A percentile compares a stretch with the other conserved stretches of the same genome.
These are phyloP conservation scores for Hymenoscyphus repandus DNA, from an alignment of 2,329 filamentous ascomycete species.

Conservation along the genomic window DNA sequence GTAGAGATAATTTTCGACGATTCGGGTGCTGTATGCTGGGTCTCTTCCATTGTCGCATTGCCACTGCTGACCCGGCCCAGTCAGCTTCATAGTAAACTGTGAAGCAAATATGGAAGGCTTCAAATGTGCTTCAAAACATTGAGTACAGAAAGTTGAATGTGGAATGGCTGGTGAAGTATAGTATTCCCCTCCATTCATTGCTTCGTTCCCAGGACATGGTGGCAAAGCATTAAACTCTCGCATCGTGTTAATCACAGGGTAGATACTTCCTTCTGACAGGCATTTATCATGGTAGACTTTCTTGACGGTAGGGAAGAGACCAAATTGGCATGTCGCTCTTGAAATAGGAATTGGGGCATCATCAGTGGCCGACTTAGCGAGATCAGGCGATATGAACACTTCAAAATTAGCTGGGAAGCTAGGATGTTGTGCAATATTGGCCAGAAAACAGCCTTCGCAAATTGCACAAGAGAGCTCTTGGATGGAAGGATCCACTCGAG, in stretches of 20 bases:
- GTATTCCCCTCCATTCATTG: slow-evolving; percentile 2
- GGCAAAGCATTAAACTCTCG: not conserved
- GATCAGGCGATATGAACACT: slow-evolving; percentile 2
- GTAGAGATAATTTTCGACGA: not conserved
- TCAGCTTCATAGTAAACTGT: slow-evolving; percentile 4
- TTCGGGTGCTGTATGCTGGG: not conserved
- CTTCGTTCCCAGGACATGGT: slow-evolving; percentile 3
- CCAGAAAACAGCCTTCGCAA: slow-evolving; percentile 2
- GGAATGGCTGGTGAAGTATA: slow-evolving; percentile 3
- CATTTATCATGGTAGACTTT: not conserved
- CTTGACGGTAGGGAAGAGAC: not conserved
- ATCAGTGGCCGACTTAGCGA: not conserved
- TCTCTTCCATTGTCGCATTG: slow-evolving; percentile 1
- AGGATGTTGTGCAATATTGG: not conserved
- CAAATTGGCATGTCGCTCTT: slow-evolving; percentile 4
- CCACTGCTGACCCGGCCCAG: slow-evolving; percentile 1
- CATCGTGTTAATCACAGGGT: not conserved
- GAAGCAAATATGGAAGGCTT: slow-evolving; percentile 2
- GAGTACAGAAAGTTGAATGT: not conserved
- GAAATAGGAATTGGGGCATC: slow-evolving; percentile 1
- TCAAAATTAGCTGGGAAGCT: not conserved
- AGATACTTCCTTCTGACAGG: not conserved
- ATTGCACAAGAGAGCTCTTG: slow-evolving; percentile 2
- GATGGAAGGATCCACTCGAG: not conserved
- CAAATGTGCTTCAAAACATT: slow-evolving; percentile 2